Evolutionary conservation across 2,329 filamentous ascomycete species (phyloP).

Genomic region (Leptodontidium sp.): DNA sequence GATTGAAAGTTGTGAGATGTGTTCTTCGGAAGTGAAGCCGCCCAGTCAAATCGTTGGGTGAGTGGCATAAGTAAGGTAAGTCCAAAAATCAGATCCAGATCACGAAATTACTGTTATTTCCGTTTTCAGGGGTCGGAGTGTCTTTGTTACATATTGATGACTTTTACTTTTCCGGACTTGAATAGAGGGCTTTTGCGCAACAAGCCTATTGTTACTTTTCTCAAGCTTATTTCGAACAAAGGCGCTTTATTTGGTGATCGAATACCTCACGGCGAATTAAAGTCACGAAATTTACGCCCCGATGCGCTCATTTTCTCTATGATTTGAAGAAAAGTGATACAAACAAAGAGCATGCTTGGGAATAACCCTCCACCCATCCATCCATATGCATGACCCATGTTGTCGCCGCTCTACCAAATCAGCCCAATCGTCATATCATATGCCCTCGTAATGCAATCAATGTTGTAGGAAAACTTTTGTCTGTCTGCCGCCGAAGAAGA

Average conservation of each 20-base stretch:
- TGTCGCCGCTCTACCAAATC: conserved; percentile 15
- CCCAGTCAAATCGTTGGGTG: conserved; percentile 7
- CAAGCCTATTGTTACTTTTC: background rate
- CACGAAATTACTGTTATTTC: conserved; percentile 15
- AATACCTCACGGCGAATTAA: background rate
- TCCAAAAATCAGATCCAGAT: background rate
- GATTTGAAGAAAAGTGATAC: conserved; percentile 13
- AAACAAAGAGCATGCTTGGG: conserved; percentile 27
- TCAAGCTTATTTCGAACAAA: background rate
- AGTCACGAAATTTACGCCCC: background rate
- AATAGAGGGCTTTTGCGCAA: background rate
- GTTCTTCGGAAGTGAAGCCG: conserved; percentile 28
- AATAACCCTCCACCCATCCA: conserved; percentile 9
- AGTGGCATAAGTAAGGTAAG: background rate
- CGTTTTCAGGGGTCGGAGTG: background rate
- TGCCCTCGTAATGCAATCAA: conserved; percentile 39
- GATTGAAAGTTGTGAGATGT: conserved; percentile 25
- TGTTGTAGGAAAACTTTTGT: conserved; percentile 34
- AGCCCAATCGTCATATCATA: conserved; percentile 39
- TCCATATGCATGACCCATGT: conserved; percentile 20
- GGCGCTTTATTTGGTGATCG: background rate
- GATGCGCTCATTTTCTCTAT: conserved; percentile 33
- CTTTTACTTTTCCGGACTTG: background rate
- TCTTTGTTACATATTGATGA: background rate
- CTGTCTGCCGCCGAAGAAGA: conserved; percentile 14